Percentiles rank a stretch among this genome's conserved stretches.
Evolutionary conservation across 805 yeast species (phyloP).

Genomic region (Yamadazyma endophytica): DNA sequence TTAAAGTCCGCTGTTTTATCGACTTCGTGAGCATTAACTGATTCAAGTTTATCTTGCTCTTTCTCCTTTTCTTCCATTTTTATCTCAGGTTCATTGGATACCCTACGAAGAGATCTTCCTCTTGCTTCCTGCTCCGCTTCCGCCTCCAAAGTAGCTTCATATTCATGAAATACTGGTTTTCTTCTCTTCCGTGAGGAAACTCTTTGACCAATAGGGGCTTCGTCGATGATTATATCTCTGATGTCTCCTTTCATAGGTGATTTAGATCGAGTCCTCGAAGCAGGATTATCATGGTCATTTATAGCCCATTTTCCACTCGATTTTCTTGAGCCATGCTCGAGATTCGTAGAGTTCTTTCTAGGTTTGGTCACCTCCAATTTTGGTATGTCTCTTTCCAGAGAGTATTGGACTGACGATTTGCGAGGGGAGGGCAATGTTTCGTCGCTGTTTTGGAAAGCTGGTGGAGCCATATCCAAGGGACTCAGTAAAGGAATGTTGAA

Average conservation of each 20-base stretch:
- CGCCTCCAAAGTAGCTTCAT: conserved; percentile 2
- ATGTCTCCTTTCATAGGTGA: conserved; percentile 29
- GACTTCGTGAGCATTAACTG: background rate
- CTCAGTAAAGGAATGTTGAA: too few relatives aligned
- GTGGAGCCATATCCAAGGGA: too few relatives aligned
- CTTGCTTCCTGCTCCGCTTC: conserved; percentile 9
- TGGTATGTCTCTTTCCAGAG: too few relatives aligned
- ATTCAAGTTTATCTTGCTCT: background rate
- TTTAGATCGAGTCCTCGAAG: conserved; percentile 30
- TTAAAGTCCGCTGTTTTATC: background rate
- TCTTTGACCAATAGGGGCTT: conserved; percentile 8
- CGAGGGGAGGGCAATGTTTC: too few relatives aligned
- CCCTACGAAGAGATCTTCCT: conserved; percentile 14
- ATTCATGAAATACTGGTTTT: conserved; percentile 3
- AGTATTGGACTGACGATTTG: too few relatives aligned
- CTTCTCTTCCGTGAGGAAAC: conserved; percentile 9
- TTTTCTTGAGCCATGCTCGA: conserved; percentile 4
- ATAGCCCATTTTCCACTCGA: conserved; percentile 2
- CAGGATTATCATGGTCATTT: conserved; percentile 19
- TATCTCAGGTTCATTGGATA: background rate
- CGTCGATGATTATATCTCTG: conserved; percentile 14
- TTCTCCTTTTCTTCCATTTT: background rate
- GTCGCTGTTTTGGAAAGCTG: too few relatives aligned
- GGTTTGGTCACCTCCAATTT: too few relatives aligned
- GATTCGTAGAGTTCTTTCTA: too few relatives aligned